phyloP scores from a whole-genome alignment of 2,329 filamentous ascomycete species.

The Penicillium sp. region DNA sequence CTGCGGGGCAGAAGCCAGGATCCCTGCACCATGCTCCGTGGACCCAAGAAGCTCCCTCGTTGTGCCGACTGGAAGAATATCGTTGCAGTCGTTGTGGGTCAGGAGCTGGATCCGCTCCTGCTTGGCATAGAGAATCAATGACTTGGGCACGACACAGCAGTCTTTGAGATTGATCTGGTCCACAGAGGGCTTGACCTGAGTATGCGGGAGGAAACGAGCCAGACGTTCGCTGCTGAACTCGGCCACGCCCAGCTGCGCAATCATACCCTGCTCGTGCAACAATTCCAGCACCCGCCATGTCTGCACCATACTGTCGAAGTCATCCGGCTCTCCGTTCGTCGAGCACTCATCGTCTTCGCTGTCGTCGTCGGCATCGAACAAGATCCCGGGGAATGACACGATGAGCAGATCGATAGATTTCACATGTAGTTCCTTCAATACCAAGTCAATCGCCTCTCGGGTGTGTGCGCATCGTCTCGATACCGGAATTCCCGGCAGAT shows the following conservation, averaged over 20 bases:
- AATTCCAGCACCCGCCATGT: conserved; percentile 67
- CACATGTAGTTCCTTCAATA: conserved; percentile 75
- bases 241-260: conserved; percentile 75
- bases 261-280: conserved; percentile 68
- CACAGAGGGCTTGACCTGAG: conserved; percentile 72
- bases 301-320: conserved; percentile 64
- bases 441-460: conserved; percentile 73
- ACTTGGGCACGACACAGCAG: conserved; percentile 92
- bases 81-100: conserved; percentile 90
- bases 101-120: conserved; percentile 78
- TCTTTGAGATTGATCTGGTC: conserved; percentile 96
- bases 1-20: conserved; percentile 63
- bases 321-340: conserved; percentile 50
- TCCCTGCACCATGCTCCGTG: conserved; percentile 68
- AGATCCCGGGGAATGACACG: conserved; percentile 87
- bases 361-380: conserved; percentile 89
- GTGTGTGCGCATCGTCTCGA: conserved; percentile 68
- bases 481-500: conserved; percentile 69
- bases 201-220: conserved; percentile 69
- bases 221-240: conserved; percentile 89
- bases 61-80: conserved; percentile 83
- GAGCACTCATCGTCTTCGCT: conserved; percentile 66
- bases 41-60: conserved; percentile 78
- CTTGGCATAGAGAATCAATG: conserved; percentile 80
- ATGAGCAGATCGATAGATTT: conserved; percentile 81